phyloP scores from a whole-genome alignment of 2,329 filamentous ascomycete species.

The Cordyceps tenuipes region DNA sequence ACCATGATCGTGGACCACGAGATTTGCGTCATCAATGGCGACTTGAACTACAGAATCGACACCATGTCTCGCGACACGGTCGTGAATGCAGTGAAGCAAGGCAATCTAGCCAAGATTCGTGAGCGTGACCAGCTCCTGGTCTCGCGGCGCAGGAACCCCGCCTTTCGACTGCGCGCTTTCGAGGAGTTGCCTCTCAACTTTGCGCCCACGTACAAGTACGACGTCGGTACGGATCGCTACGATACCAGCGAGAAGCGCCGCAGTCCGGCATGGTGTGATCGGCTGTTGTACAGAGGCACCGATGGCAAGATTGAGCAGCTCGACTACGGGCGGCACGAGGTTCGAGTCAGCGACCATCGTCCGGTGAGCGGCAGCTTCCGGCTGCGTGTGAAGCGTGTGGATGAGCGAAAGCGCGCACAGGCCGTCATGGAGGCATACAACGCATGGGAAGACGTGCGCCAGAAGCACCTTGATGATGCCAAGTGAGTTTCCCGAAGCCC shows the following conservation, averaged over 20 bases:
- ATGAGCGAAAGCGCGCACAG: slow-evolving; percentile 53
- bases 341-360: slow-evolving; percentile 83
- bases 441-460: slow-evolving; percentile 64
- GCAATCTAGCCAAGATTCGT: slow-evolving; percentile 76
- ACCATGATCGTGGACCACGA: slow-evolving; percentile 94
- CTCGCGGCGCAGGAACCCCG: slow-evolving; percentile 79
- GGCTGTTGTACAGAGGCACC: slow-evolving; percentile 73
- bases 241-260: slow-evolving; percentile 92
- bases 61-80: slow-evolving; percentile 93
- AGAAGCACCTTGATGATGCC: slow-evolving; percentile 59
- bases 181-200: slow-evolving; percentile 88
- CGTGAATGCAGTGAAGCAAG: slow-evolving; percentile 71
- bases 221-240: slow-evolving; percentile 89
- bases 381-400: slow-evolving; percentile 76
- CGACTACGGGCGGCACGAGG: slow-evolving; percentile 83
- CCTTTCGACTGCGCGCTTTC: slow-evolving; percentile 81
- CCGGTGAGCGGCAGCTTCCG: slow-evolving; percentile 82
- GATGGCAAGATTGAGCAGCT: slow-evolving; percentile 75
- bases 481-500: slow-evolving; percentile 50
- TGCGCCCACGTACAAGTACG: slow-evolving; percentile 96
- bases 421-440: slow-evolving; percentile 68
- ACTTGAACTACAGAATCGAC: slow-evolving; percentile 97
- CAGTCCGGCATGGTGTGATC: slow-evolving; percentile 93
- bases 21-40: slow-evolving; percentile 92
- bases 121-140: slow-evolving; percentile 91